Conservation (phyloP, 2,329 filamentous ascomycete species). For the Calonectria honghensis region DNA sequence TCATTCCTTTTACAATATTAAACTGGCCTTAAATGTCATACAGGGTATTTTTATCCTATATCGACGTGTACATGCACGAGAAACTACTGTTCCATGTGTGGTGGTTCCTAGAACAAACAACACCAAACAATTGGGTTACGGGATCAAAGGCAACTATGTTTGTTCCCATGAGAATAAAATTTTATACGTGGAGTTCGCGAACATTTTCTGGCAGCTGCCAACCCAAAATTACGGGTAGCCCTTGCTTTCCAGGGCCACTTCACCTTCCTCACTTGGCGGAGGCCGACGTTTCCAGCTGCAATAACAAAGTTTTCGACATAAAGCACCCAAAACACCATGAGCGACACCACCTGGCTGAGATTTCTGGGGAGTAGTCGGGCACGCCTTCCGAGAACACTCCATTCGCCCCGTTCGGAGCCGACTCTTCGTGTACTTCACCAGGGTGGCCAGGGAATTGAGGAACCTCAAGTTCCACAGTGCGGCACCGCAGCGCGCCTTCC, state of each 20-base stretch:
- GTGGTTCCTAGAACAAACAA: neutral
- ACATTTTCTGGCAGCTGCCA: conserved; percentile 3
- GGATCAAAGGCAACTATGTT: neutral
- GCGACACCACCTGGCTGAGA: conserved; percentile 51
- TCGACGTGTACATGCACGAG: too few relatives aligned
- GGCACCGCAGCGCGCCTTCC: conserved; percentile 39
- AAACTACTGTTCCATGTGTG: neutral
- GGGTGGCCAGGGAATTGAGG: conserved; percentile 26
- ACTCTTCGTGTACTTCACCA: conserved; percentile 46
- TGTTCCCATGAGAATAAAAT: neutral
- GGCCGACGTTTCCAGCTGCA: neutral
- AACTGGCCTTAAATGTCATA: too few relatives aligned
- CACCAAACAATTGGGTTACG: neutral
- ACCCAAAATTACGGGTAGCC: neutral
- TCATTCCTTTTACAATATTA: too few relatives aligned
- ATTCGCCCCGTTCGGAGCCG: conserved; percentile 49
- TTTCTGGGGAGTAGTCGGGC: conserved; percentile 51
- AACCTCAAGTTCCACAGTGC: conserved; percentile 19
- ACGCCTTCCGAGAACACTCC: conserved; percentile 46
- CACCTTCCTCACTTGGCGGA: neutral
- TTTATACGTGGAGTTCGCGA: neutral
- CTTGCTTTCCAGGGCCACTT: neutral
- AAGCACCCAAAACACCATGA: conserved; percentile 41
- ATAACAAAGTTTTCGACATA: neutral
- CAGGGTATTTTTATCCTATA: too few relatives aligned